A percentile compares a stretch with the other conserved stretches of the same genome.
Conservation (phyloP, 2,329 filamentous ascomycete species). For the Aspergillus versicolor region DNA sequence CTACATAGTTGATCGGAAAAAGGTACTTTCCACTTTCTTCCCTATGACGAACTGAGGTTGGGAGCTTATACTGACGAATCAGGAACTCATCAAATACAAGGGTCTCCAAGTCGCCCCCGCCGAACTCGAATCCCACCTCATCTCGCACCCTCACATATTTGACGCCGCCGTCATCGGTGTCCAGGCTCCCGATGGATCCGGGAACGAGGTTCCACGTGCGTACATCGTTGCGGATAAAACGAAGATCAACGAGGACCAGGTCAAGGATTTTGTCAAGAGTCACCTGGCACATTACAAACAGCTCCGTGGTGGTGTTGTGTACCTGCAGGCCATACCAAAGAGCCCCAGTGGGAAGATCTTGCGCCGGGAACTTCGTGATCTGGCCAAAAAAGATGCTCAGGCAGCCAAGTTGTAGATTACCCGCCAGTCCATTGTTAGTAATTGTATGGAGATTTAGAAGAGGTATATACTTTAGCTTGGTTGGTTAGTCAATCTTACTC, state of each 20-base stretch:
- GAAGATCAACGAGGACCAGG: conserved; percentile 35
- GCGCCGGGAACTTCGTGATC: conserved; percentile 44
- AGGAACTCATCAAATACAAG: conserved; percentile 51
- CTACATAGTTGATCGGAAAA: conserved; percentile 52
- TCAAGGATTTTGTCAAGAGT: conserved; percentile 38
- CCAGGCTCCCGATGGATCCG: conserved; percentile 19
- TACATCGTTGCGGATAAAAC: conserved; percentile 39
- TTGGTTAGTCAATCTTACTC: not conserved
- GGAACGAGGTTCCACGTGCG: conserved; percentile 36
- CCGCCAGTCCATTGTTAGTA: not conserved
- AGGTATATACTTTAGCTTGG: not conserved
- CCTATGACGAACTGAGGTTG: not conserved
- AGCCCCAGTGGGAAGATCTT: conserved; percentile 34
- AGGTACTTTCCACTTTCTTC: conserved; percentile 26
- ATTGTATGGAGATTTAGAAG: not conserved
- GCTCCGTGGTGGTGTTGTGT: conserved; percentile 44
- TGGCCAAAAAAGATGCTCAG: conserved; percentile 40
- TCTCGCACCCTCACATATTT: conserved; percentile 37
- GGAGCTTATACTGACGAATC: not conserved
- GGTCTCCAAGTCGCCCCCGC: conserved; percentile 46
- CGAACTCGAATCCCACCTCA: conserved; percentile 41
- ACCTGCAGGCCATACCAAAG: conserved; percentile 34
- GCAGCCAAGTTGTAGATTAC: conserved; percentile 9
- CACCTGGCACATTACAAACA: conserved; percentile 46
- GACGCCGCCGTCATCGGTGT: conserved; percentile 45